Evolutionary conservation across 352 stramenopile genomes (phyloP).

Genomic region (Hyaloperonospora arabidopsidis): DNA sequence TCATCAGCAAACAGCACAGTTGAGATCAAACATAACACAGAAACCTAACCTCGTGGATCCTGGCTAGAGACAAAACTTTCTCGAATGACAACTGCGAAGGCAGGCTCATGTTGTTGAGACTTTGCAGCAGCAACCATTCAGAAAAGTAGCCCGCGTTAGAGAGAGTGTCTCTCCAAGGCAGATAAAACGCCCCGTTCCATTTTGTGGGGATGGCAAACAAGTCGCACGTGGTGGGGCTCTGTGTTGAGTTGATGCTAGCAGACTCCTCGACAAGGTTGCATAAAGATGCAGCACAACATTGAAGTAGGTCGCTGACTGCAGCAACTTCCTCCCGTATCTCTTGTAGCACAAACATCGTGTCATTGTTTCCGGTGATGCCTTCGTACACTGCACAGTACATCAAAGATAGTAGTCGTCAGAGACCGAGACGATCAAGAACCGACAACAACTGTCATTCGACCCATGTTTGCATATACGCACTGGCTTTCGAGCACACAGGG

Average conservation of each 20-base stretch:
- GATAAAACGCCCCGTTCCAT: slow-evolving; percentile 71
- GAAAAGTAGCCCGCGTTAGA: slow-evolving; percentile 68
- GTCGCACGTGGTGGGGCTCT: slow-evolving; percentile 28
- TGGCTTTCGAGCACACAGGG: slow-evolving; percentile 52
- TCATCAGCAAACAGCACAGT: neutral
- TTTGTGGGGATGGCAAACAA: slow-evolving; percentile 53
- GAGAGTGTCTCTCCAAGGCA: slow-evolving; percentile 66
- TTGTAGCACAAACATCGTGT: slow-evolving; percentile 49
- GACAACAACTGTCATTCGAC: neutral
- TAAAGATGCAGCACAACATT: slow-evolving; percentile 51
- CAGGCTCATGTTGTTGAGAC: slow-evolving; percentile 76
- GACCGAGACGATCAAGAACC: neutral
- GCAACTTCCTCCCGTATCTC: slow-evolving; percentile 46
- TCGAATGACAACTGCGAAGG: slow-evolving; percentile 48
- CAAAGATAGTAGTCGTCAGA: neutral
- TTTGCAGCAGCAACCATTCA: slow-evolving; percentile 65
- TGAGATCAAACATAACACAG: neutral
- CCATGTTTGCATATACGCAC: slow-evolving; percentile 21
- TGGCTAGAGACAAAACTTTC: slow-evolving; percentile 47
- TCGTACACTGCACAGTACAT: slow-evolving; percentile 44
- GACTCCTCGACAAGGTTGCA: slow-evolving; percentile 21
- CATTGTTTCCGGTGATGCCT: slow-evolving; percentile 53
- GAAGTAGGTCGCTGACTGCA: slow-evolving; percentile 51
- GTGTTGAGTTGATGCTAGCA: neutral
- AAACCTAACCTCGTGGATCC: slow-evolving; percentile 45